Percentiles rank a stretch among this genome's conserved stretches.
Evolutionary conservation across 345 rosid genomes (phyloP).

Genomic region (Moringa oleifera): DNA sequence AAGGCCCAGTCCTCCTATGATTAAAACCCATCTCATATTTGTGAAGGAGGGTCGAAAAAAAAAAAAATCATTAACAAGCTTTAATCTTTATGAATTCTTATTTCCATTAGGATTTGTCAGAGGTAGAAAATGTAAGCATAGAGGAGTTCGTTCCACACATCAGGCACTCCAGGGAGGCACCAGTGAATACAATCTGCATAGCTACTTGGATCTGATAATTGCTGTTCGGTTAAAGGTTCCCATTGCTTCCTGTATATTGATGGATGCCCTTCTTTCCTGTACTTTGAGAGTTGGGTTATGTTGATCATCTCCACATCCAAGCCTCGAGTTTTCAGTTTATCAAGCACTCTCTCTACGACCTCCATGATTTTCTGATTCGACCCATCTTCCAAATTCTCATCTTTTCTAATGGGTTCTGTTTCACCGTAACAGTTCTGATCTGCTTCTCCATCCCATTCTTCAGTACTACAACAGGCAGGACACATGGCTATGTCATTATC

Average conservation of each 20-base stretch:
- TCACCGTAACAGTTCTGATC: conserved; percentile 58
- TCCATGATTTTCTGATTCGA: conserved; percentile 53
- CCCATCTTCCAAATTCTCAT: conserved; percentile 48
- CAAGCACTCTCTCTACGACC: conserved; percentile 38
- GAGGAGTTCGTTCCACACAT: conserved; percentile 87
- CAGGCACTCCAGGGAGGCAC: conserved; percentile 95
- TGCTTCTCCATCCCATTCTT: conserved; percentile 61
- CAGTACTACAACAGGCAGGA: conserved; percentile 35
- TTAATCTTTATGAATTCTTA: background rate
- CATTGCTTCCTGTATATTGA: conserved; percentile 67
- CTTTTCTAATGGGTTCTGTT: conserved; percentile 35
- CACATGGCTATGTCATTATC: background rate
- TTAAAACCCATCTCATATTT: too few species aligned
- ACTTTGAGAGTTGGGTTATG: conserved; percentile 69
- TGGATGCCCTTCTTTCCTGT: conserved; percentile 84
- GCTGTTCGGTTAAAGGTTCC: conserved; percentile 48
- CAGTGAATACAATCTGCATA: conserved; percentile 88
- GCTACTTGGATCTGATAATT: conserved; percentile 44
- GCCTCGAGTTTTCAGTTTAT: conserved; percentile 40
- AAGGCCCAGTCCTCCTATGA: too few species aligned
- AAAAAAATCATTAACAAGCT: background rate
- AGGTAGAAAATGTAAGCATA: conserved; percentile 44
- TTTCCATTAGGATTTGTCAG: conserved; percentile 1
- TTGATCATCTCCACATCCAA: conserved; percentile 51
- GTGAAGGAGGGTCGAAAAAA: too few species aligned